phyloP scores from a whole-genome alignment of 2,329 filamentous ascomycete species.

The Lecanicillium sp. region DNA sequence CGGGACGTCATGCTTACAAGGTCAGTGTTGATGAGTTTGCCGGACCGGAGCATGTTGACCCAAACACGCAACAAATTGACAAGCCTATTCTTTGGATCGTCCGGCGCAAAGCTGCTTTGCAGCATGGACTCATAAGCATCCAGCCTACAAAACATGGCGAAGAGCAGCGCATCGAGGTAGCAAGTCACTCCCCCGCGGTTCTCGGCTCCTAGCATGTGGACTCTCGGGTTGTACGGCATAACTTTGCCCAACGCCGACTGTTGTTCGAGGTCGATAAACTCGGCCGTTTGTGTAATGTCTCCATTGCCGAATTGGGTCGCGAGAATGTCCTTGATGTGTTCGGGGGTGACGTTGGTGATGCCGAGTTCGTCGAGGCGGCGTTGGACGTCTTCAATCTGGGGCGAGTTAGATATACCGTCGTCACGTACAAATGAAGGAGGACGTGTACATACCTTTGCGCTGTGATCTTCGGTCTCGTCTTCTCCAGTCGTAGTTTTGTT shows the following conservation, averaged over 20 bases:
- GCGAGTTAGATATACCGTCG: background rate
- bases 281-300: slow-evolving; percentile 65
- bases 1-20: slow-evolving; percentile 50
- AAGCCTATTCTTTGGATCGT: slow-evolving; percentile 63
- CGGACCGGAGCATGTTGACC: slow-evolving; percentile 85
- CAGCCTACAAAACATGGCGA: slow-evolving; percentile 90
- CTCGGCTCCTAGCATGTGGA: slow-evolving; percentile 73
- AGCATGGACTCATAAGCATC: slow-evolving; percentile 91
- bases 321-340: slow-evolving; percentile 49
- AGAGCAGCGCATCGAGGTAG: slow-evolving; percentile 84
- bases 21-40: slow-evolving; percentile 77
- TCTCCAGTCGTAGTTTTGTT: slow-evolving; percentile 41
- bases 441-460: slow-evolving; percentile 24
- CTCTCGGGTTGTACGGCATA: slow-evolving; percentile 62
- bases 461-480: slow-evolving; percentile 38
- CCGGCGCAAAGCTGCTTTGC: slow-evolving; percentile 62
- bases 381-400: slow-evolving; percentile 33
- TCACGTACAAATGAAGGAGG: background rate
- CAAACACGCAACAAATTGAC: slow-evolving; percentile 76
- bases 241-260: slow-evolving; percentile 76
- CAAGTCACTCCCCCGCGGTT: slow-evolving; percentile 88
- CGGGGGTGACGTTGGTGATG: slow-evolving; percentile 42
- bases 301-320: slow-evolving; percentile 58
- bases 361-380: slow-evolving; percentile 33
- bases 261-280: slow-evolving; percentile 70